Percentiles rank a stretch among this genome's conserved stretches.
Conservation (phyloP, 371 early-diverging fungal genomes). For the Lichtheimia ornata region DNA sequence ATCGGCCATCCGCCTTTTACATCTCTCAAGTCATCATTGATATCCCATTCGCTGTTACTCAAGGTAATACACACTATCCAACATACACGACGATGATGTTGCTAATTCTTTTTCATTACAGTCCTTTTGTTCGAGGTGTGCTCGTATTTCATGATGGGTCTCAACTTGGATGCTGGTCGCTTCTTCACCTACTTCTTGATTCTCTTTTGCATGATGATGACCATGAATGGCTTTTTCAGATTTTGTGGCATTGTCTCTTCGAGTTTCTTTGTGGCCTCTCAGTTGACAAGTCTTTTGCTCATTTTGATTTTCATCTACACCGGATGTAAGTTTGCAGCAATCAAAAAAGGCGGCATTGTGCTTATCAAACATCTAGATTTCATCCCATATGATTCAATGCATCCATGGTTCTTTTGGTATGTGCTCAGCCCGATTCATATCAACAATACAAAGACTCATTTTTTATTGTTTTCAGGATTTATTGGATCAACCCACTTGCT, state of each 20-base stretch:
- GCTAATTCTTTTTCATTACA: conserved; percentile 1
- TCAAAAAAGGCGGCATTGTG: no score
- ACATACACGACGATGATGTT: no score
- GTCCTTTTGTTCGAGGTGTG: conserved; percentile 23
- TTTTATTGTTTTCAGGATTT: conserved; percentile 55
- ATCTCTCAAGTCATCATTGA: conserved; percentile 57
- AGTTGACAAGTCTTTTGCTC: conserved; percentile 47
- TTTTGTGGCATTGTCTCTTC: conserved; percentile 49
- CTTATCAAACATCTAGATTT: conserved; percentile 13
- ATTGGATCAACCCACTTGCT: conserved; percentile 73
- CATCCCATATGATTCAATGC: conserved; percentile 26
- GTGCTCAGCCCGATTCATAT: background rate
- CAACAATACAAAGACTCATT: no score
- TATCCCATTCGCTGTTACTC: conserved; percentile 34
- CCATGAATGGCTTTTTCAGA: conserved; percentile 51
- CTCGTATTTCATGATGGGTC: conserved; percentile 53
- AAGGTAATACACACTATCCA: conserved; percentile 25
- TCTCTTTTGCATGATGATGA: conserved; percentile 36
- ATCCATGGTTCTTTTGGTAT: conserved; percentile 62
- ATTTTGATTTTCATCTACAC: conserved; percentile 51
- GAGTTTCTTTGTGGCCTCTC: conserved; percentile 49
- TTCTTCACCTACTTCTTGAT: conserved; percentile 50
- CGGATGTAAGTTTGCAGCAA: conserved; percentile 32
- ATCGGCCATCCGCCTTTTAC: conserved; percentile 64
- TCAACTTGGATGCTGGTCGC: conserved; percentile 45